A percentile compares a stretch with the other conserved stretches of the same genome.
phyloP scores from a whole-genome alignment of 768 basidiomycete species.

The Naganishia vaughanmartiniae region DNA sequence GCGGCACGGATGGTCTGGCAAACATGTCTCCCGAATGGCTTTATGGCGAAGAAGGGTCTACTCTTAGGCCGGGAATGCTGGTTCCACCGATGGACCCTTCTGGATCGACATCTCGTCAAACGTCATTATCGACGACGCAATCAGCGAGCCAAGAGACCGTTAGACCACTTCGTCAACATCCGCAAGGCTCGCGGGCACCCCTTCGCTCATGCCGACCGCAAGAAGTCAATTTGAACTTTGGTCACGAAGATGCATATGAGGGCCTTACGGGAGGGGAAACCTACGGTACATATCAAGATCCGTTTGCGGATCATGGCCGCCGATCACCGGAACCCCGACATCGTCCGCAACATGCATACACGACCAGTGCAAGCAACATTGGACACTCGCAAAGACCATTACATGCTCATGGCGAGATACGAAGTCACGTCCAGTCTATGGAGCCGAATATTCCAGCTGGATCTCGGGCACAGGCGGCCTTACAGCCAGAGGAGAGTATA shows the following conservation, averaged over 20 bases:
- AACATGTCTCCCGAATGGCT: slow-evolving; percentile 22
- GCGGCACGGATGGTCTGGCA: slow-evolving; percentile 10
- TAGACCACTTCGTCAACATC: background rate
- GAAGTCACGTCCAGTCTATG: background rate
- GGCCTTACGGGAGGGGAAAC: background rate
- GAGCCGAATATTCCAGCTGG: background rate
- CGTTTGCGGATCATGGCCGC: slow-evolving; percentile 7
- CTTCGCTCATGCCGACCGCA: background rate
- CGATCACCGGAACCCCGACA: slow-evolving; percentile 9
- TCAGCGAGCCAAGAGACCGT: slow-evolving; percentile 4
- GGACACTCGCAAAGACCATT: background rate
- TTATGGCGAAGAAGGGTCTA: slow-evolving; percentile 12
- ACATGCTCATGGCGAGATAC: background rate
- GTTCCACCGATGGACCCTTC: background rate
- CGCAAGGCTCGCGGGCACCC: background rate
- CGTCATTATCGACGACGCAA: background rate
- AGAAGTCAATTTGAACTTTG: background rate
- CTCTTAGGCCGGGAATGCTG: slow-evolving; percentile 6
- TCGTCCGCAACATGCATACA: slow-evolving; percentile 12
- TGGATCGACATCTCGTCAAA: background rate
- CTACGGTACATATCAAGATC: slow-evolving; percentile 18
- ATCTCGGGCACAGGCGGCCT: background rate
- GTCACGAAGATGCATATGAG: slow-evolving; percentile 15
- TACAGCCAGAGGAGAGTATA: slow-evolving; percentile 1
- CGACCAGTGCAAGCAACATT: background rate